Evolutionary conservation across 352 stramenopile species (phyloP).

Genomic region (Phytophthora brassicae): DNA sequence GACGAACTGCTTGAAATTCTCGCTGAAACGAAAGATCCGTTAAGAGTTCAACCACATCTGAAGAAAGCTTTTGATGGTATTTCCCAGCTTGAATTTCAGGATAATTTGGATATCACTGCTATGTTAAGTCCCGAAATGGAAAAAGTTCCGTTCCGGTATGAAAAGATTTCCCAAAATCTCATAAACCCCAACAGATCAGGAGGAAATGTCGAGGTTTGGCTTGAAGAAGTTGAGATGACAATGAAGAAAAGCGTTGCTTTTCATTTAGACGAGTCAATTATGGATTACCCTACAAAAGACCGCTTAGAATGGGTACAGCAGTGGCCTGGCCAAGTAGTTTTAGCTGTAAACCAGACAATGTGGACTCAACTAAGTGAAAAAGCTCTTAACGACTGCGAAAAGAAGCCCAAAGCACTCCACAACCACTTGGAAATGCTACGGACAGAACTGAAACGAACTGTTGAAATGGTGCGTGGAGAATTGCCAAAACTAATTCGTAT

Average conservation of each 20-base stretch:
- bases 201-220: constrained; percentile 92
- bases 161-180: constrained; percentile 79
- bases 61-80: constrained; percentile 96
- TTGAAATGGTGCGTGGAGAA: constrained; percentile 92
- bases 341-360: constrained; percentile 92
- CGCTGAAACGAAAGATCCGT: constrained; percentile 91
- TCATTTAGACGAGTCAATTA: constrained; percentile 83
- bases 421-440: constrained; percentile 70
- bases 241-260: constrained; percentile 85
- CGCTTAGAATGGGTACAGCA: constrained; percentile 90
- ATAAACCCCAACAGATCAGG: constrained; percentile 95
- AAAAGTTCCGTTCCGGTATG: constrained; percentile 89
- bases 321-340: constrained; percentile 92
- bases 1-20: constrained; percentile 93
- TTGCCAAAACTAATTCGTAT: constrained; percentile 92
- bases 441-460: constrained; percentile 84
- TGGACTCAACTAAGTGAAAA: constrained; percentile 89
- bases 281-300: constrained; percentile 86
- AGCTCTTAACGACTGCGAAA: constrained; percentile 42
- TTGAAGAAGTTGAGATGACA: constrained; percentile 82
- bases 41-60: constrained; percentile 93
- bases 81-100: constrained; percentile 90
- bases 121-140: constrained; percentile 89
- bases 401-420: constrained; percentile 46
- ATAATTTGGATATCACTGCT: constrained; percentile 91